A percentile compares a stretch with the other conserved stretches of the same genome.
phyloP scores from a whole-genome alignment of 495 filamentous ascomycete genomes.

The Pseudomonodictys pantanalensis region DNA sequence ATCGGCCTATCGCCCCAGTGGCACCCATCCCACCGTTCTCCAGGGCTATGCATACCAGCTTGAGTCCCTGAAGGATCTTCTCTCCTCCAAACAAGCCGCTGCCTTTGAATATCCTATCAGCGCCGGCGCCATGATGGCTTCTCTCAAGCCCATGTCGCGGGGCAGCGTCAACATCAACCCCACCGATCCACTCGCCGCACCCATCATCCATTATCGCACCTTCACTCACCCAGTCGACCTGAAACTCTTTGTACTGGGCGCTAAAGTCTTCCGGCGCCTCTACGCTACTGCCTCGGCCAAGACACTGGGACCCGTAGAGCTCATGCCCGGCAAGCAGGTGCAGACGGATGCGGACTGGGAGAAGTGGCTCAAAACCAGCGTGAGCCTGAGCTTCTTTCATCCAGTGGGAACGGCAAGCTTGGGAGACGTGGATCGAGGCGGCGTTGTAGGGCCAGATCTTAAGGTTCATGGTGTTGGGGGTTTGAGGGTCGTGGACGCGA shows the following conservation, averaged over 20 bases:
- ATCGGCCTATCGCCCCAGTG: conserved; percentile 7
- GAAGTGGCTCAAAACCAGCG: conserved; percentile 2
- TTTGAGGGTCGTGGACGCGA: conserved; percentile 24
- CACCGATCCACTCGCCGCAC: conserved; percentile 6
- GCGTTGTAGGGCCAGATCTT: conserved; percentile 18
- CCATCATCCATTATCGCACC: conserved; percentile 16
- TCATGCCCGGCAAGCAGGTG: conserved; percentile 3
- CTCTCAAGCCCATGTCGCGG: conserved; percentile 17
- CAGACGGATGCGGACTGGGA: conserved; percentile 11
- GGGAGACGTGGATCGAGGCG: conserved; percentile 1
- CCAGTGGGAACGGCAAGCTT: conserved; percentile 17
- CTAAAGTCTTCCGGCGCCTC: neutral
- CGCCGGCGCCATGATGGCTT: neutral
- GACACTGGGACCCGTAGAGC: conserved; percentile 8
- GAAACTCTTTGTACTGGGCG: neutral
- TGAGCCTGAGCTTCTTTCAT: conserved; percentile 16
- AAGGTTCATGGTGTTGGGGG: conserved; percentile 14
- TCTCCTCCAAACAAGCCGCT: neutral
- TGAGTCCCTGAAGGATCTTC: neutral
- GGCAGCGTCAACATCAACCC: conserved; percentile 25
- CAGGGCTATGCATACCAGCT: conserved; percentile 15
- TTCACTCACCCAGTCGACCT: conserved; percentile 22
- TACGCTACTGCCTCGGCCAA: neutral
- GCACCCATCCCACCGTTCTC: conserved; percentile 8
- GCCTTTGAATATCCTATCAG: conserved; percentile 14